Base-by-base conservation (phyloP, 148 eudicot genomes). In the Dianthus caryophyllus region DNA sequence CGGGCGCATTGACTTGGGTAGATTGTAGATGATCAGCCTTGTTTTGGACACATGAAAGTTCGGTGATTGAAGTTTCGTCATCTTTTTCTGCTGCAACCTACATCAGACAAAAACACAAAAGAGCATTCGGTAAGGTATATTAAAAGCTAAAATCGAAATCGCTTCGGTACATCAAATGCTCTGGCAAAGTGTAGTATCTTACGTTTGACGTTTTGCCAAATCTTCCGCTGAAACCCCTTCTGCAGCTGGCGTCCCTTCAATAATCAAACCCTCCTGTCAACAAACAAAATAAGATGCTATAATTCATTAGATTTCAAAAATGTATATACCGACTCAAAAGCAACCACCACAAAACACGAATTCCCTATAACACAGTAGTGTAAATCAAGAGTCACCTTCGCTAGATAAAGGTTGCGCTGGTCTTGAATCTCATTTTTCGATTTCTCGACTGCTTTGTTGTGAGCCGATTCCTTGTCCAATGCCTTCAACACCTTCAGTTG, bases 161-260 rank as follows among this genome's bases (percentile, higher is more conserved):
- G n/a, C n/a, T n/a, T n/a, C n/a, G n/a, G n/a, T n/a, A n/a, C n/a
- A n/a, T n/a, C n/a, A n/a, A n/a, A n/a, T n/a, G n/a, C n/a, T 33
- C 38, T 33, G 7, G 38, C 38, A 33, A 33, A 33, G 38, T 33
- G 38, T 33, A 33, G 20, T 48, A 56, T 78, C 96, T 88, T 81
- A 94, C 99, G 44, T 33, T 81, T 87, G 87, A 61, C 99, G 96
- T 78, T 90, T 94, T 51, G 78, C 66, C 87, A 88, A 70, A 77
- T 94, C 99, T 60, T 76, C 83, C 5, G 80, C 80, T 39, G 99
- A 90, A 83, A 94, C 93, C 50, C 99, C 99, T 83, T 82, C 86
- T 43, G 97, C 96, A 75, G 99, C 97, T 53, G 96, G 87, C 50
- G 96, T 88, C 46, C 89, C 96, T 85, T 94, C 96, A 51, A 81